phyloP scores from a whole-genome alignment of 495 filamentous ascomycete species.

The Daldinia childiae region DNA sequence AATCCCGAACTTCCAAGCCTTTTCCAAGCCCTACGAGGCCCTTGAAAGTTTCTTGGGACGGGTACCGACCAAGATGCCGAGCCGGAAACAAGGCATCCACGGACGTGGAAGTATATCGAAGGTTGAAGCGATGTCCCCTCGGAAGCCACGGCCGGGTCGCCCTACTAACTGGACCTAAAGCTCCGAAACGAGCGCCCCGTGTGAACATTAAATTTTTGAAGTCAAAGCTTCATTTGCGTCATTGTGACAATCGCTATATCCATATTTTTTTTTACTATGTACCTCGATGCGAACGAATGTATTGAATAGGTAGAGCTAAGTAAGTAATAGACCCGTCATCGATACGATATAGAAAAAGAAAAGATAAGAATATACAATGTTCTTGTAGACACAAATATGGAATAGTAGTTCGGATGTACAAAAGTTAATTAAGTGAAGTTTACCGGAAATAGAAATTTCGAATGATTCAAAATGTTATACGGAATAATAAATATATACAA shows the following conservation, averaged over 20 bases:
- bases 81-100: constrained; percentile 33
- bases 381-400: not conserved
- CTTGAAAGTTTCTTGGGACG: not conserved
- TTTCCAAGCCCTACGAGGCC: constrained; percentile 10
- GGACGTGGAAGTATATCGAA: constrained; percentile 23
- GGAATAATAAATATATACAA: too few relatives aligned
- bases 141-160: constrained; percentile 26
- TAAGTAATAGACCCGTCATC: not conserved
- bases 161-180: constrained; percentile 21
- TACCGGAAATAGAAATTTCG: constrained; percentile 3
- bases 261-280: not conserved
- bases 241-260: constrained; percentile 17
- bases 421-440: not conserved
- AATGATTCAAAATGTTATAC: constrained; percentile 9
- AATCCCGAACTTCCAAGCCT: constrained; percentile 7
- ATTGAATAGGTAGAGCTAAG: not conserved
- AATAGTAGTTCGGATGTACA: not conserved
- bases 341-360: not conserved
- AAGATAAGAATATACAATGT: not conserved
- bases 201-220: constrained; percentile 5
- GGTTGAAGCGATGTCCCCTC: constrained; percentile 2
- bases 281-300: not conserved
- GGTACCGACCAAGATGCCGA: constrained; percentile 25
- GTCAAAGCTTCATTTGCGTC: constrained; percentile 28
- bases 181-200: constrained; percentile 20